phyloP scores from a whole-genome alignment of 805 yeast species.

The Jamesozyma piceae region DNA sequence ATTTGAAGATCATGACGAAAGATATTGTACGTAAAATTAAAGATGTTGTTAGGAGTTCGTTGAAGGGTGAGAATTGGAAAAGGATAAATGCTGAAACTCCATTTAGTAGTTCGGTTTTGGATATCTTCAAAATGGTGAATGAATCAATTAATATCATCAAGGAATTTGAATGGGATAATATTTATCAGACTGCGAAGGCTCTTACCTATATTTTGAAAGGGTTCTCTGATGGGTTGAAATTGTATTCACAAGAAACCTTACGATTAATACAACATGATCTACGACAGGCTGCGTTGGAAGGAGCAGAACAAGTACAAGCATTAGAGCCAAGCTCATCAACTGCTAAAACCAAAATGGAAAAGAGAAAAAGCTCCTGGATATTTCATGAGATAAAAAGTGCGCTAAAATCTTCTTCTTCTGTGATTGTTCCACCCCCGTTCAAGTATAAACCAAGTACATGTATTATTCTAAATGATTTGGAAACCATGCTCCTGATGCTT shows the following conservation, averaged over 20 bases:
- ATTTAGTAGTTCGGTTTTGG: slow-evolving; percentile 55
- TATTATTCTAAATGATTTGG: slow-evolving; percentile 64
- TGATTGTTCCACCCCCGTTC: slow-evolving; percentile 42
- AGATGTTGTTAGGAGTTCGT: not conserved
- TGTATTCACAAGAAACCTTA: slow-evolving; percentile 35
- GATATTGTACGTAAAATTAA: slow-evolving; percentile 27
- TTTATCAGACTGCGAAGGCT: slow-evolving; percentile 50
- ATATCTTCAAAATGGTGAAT: slow-evolving; percentile 54
- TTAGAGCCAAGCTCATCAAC: not conserved
- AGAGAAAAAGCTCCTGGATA: slow-evolving; percentile 6
- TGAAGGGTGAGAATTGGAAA: slow-evolving; percentile 48
- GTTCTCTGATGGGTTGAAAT: slow-evolving; percentile 50
- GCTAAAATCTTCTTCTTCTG: slow-evolving; percentile 33
- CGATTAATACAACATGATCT: slow-evolving; percentile 37
- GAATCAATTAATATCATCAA: slow-evolving; percentile 49
- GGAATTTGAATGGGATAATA: slow-evolving; percentile 57
- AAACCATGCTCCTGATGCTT: slow-evolving; percentile 40
- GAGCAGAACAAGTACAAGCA: not conserved
- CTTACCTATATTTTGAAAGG: slow-evolving; percentile 53
- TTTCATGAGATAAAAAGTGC: slow-evolving; percentile 44
- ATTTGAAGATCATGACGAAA: slow-evolving; percentile 34
- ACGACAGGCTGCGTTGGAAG: slow-evolving; percentile 2
- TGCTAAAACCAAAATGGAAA: not conserved
- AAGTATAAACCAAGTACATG: slow-evolving; percentile 55
- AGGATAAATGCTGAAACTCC: slow-evolving; percentile 39